phyloP scores from a whole-genome alignment of 2,329 filamentous ascomycete species.

The Diaporthe ampelina region DNA sequence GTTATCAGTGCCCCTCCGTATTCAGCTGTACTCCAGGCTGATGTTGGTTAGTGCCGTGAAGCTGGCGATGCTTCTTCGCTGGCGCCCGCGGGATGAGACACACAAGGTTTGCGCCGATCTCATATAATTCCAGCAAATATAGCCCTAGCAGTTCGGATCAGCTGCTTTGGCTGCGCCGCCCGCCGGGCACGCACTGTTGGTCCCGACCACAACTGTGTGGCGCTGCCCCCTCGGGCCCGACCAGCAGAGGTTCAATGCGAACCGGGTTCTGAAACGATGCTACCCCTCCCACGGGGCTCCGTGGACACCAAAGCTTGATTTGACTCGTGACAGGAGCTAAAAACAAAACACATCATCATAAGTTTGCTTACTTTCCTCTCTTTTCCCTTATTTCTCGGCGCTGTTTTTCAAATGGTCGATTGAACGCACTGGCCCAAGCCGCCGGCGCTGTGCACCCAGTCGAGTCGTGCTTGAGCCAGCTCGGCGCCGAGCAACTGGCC shows the following conservation, averaged over 20 bases:
- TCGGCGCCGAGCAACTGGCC: slow-evolving; percentile 14
- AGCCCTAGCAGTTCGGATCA: slow-evolving; percentile 21
- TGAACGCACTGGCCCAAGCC: not conserved
- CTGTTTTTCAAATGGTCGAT: not conserved
- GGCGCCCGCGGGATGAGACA: not conserved
- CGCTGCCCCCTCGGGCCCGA: not conserved
- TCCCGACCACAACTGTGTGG: not conserved
- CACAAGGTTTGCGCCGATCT: slow-evolving; percentile 22
- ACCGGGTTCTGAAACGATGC: slow-evolving; percentile 25
- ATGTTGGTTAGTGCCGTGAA: not conserved
- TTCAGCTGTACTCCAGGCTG: not conserved
- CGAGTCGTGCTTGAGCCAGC: slow-evolving; percentile 1
- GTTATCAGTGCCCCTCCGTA: not conserved
- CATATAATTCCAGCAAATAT: not conserved
- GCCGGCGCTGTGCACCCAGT: slow-evolving; percentile 15
- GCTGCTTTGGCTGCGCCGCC: not conserved
- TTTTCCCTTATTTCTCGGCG: not conserved
- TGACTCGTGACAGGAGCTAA: slow-evolving; percentile 17
- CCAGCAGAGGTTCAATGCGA: slow-evolving; percentile 13
- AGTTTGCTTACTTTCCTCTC: not conserved
- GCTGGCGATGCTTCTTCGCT: not conserved
- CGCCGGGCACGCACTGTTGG: slow-evolving; percentile 3
- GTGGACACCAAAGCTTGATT: slow-evolving; percentile 9
- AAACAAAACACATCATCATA: not conserved
- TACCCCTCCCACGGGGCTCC: slow-evolving; percentile 21